phyloP scores from a whole-genome alignment of 148 eudicot species.

The Vaccinium darrowii region DNA sequence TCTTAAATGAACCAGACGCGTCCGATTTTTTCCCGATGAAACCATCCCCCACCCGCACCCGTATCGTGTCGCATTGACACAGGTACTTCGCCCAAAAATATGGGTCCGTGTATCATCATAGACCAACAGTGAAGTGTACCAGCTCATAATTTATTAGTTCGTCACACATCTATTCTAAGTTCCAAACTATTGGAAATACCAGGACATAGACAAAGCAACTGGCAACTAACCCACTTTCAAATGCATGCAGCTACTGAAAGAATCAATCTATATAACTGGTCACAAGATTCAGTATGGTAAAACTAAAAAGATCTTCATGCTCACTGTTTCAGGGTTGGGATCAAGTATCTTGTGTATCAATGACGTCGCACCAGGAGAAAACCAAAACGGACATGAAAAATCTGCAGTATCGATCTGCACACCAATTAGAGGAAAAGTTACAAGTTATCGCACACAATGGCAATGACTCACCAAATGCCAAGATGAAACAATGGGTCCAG shows the following conservation, averaged over 20 bases:
- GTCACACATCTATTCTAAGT: not conserved
- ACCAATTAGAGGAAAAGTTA: slow-evolving; percentile 20
- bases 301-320: slow-evolving; percentile 18
- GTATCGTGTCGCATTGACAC: too few relatives aligned
- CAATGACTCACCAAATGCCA: slow-evolving; percentile 1
- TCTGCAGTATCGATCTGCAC: slow-evolving; percentile 73
- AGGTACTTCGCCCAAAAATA: too few relatives aligned
- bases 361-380: slow-evolving; percentile 65
- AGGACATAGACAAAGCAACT: slow-evolving; percentile 7
- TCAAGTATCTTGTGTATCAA: slow-evolving; percentile 83
- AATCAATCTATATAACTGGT: not conserved
- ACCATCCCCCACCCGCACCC: too few relatives aligned
- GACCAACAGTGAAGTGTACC: slow-evolving; percentile 6
- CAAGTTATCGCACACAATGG: not conserved
- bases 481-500: not conserved
- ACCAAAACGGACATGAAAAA: slow-evolving; percentile 83
- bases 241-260: not conserved
- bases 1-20: too few relatives aligned
- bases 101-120: too few relatives aligned
- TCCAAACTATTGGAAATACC: not conserved
- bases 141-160: not conserved
- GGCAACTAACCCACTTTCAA: not conserved
- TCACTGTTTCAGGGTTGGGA: slow-evolving; percentile 91
- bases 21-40: too few relatives aligned
- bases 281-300: not conserved